These are phyloP conservation scores for Auricularia sp. DNA, from an alignment of 768 basidiomycete genomes.

Conservation along the genomic window DNA sequence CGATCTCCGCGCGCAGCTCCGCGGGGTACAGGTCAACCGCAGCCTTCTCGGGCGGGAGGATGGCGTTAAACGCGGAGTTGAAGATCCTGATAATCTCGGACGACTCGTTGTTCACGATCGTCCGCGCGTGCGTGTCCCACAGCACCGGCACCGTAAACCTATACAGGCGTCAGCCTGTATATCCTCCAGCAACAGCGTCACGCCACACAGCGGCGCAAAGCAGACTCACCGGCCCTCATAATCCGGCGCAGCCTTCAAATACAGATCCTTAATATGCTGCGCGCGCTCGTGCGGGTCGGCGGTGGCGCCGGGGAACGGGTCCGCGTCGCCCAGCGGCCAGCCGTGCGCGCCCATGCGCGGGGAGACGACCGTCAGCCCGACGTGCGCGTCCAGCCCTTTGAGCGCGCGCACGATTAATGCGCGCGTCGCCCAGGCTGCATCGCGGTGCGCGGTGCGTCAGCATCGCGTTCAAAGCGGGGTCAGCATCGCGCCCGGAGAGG, in stretches of 20 bases:
- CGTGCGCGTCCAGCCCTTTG: conserved; percentile 81
- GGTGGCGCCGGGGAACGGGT: conserved; percentile 22
- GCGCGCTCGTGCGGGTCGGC: conserved; percentile 27
- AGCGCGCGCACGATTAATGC: conserved; percentile 81
- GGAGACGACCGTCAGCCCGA: conserved; percentile 40
- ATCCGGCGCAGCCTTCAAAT: conserved; percentile 29
- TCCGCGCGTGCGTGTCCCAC: conserved; percentile 33
- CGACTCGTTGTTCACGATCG: conserved; percentile 38
- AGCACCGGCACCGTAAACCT: conserved; percentile 29
- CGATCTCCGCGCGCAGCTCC: conserved; percentile 31
- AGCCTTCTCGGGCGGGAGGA: conserved; percentile 19
- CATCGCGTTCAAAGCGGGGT: background rate
- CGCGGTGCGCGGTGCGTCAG: background rate
- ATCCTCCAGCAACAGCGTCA: too few species aligned
- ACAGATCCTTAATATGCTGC: conserved; percentile 32
- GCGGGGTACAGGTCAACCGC: conserved; percentile 33
- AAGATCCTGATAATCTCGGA: conserved; percentile 36
- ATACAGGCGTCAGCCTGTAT: too few species aligned
- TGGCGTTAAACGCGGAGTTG: conserved; percentile 29
- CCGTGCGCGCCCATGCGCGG: conserved; percentile 34
- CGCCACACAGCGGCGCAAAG: too few species aligned
- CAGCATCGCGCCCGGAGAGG: too few species aligned
- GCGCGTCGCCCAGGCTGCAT: conserved; percentile 86
- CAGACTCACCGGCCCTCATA: conserved; percentile 24
- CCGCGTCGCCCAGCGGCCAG: conserved; percentile 29